Evolutionary conservation across 176 grass and related monocot species (phyloP), one percentile per base, ranked within the genome.

Genomic region (Carex cristatella): DNA sequence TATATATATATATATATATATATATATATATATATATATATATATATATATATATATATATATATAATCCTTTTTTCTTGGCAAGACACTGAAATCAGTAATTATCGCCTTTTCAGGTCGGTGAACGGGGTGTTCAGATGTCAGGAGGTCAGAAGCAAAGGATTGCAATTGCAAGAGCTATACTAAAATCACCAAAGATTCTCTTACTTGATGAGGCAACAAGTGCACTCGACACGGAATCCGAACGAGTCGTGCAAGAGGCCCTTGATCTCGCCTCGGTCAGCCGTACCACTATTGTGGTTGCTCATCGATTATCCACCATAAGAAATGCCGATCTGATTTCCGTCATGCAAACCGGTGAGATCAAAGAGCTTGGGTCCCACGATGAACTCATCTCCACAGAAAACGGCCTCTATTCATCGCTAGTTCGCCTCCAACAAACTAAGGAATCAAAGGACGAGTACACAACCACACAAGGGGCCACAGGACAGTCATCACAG

Each of bases 61-160:
- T 23, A 23, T 23, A 23, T 23, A 23, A 23, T 59, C 15, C 15
- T 59, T 59, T 59, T 59, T 59, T 19, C 58, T 61, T 27, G 18
- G 8, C 30, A 27, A 28, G 61, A 63, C 7, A 5, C 28, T 78
- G 51, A 57, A 78, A 78, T 33, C 31, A 57, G 13, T 15, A 78
- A 23, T 56, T 56, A 77, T 40, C 38, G 4, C 37, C 18, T 32
- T 83, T 68, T 83, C 80, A 98, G 95, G 95, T 94, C 37, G 95
- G 95, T 30, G 93, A 99, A 88, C 85, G 89, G 58, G 95, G 95
- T 48, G 88, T 93, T 70, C 95, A 98, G 74, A 98, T 98, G 91
- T 98, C 93, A 14, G 95, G 95, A 84, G 95, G 95, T 1, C 95
- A 98, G 81, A 98, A 98, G 64, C 95, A 98, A 83, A 94, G 95